Base-by-base conservation (phyloP, 2,329 filamentous ascomycete species). In the Epichloe coenophiala region DNA sequence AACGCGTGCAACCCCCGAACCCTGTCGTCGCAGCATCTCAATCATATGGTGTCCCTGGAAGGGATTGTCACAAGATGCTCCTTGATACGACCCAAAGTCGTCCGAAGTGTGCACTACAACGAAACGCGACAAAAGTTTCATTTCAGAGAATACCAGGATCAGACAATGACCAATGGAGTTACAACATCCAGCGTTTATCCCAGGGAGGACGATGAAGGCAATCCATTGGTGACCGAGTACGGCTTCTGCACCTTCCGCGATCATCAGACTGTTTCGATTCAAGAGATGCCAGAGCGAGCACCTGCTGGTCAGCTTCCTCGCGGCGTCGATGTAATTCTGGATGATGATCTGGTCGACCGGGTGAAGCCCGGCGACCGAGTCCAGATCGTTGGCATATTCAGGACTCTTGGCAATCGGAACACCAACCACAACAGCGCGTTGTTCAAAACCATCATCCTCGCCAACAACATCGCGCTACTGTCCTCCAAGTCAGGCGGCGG, bases 261-360 rank as follows among this genome's bases (percentile, higher is more conserved):
- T 65, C 93, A 98, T 64, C 93, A 98, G 67, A 95, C 88, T 15
- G 88, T 98, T 53, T 96, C 91, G 0, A 96, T 98, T 57, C 93
- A 98, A 69, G 93, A 98, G 72, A 98, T 98, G 93, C 93, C 93
- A 1, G 93, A 98, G 68, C 78, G 91, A 59, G 93, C 93, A 2
- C 93, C 93, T 49, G 91, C 93, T 53, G 93, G 93, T 49, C 93
- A 97, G 72, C 77, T 98, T 56, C 93, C 93, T 53, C 84, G 93
- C 49, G 89, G 91, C 51, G 93, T 98, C 17, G 93, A 98, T 68
- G 90, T 97, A 13, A 90, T 98, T 58, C 73, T 98, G 57, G 93
- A 98, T 64, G 93, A 98, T 65, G 93, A 98, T 64, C 75, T 98
- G 49, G 93, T 97, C 15, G 93, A 98, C 65, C 83, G 80, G 53